phyloP scores from a whole-genome alignment of 208 protist genomes.

The Wallacemonas sp. region DNA sequence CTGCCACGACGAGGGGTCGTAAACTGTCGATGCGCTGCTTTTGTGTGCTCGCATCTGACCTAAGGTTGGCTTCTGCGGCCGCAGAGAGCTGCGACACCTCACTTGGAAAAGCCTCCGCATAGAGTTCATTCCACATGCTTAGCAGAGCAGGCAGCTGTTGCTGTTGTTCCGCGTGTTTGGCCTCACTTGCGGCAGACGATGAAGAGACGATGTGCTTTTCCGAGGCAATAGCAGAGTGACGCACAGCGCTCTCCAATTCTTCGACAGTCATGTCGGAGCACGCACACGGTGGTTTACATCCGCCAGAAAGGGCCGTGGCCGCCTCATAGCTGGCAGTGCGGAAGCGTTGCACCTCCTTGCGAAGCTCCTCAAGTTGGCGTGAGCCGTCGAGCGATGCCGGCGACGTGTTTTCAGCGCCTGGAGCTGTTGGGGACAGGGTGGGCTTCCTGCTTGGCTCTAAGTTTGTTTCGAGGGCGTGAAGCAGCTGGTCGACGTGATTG shows the following conservation, averaged over 20 bases:
- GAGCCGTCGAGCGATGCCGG: neutral
- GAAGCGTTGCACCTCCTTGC: slow-evolving; percentile 38
- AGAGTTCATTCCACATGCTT: slow-evolving; percentile 1
- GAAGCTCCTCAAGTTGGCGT: slow-evolving; percentile 13
- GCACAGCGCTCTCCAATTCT: slow-evolving; percentile 7
- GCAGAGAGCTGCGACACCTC: neutral
- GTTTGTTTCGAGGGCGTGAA: slow-evolving; percentile 25
- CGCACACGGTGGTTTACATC: slow-evolving; percentile 8
- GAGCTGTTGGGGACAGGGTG: neutral
- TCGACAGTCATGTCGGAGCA: slow-evolving; percentile 4
- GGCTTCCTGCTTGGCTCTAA: slow-evolving; percentile 23
- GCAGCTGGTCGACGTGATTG: slow-evolving; percentile 24
- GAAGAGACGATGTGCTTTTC: neutral
- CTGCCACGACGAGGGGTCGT: neutral
- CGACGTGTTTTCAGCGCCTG: neutral
- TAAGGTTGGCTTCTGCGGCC: neutral
- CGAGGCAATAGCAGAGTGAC: neutral
- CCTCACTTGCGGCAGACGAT: neutral
- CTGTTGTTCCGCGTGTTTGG: neutral
- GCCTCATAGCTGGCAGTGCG: slow-evolving; percentile 18
- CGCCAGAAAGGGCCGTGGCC: slow-evolving; percentile 16
- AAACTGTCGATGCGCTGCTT: neutral
- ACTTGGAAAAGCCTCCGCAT: neutral
- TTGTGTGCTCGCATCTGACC: neutral
- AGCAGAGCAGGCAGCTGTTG: neutral